phyloP scores from a whole-genome alignment of 139 green algal genomes.

The Limnomonas spitsbergensis region DNA sequence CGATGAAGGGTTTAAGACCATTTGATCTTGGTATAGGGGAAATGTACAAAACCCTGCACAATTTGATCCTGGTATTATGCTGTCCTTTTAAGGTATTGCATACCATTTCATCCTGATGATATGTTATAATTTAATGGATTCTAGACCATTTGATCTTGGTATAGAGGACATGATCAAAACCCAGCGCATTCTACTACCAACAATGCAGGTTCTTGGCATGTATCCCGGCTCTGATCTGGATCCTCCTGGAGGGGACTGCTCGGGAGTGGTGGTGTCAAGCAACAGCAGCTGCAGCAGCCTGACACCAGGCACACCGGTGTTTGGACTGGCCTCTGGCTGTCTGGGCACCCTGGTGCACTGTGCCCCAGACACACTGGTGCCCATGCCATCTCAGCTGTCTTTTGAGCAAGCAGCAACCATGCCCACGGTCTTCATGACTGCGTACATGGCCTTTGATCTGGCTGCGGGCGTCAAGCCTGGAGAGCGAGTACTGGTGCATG shows the following conservation, averaged over 20 bases:
- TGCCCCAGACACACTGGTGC: constrained; percentile 47
- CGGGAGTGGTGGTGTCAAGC: constrained; percentile 65
- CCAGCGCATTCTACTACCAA: too few relatives aligned
- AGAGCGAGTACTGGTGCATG: constrained; percentile 66
- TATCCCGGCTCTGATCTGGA: constrained; percentile 76
- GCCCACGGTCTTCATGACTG: constrained; percentile 82
- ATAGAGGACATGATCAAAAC: too few relatives aligned
- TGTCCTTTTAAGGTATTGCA: too few relatives aligned
- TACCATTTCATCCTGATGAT: too few relatives aligned
- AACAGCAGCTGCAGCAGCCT: constrained; percentile 12
- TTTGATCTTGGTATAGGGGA: too few relatives aligned
- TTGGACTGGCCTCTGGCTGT: constrained; percentile 75
- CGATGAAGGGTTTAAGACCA: too few relatives aligned
- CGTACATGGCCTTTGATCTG: constrained; percentile 53
- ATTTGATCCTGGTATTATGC: too few relatives aligned
- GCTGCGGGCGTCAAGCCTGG: constrained; percentile 24
- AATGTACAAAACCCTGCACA: too few relatives aligned
- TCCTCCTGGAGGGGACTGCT: constrained; percentile 70
- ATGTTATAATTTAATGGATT: too few relatives aligned
- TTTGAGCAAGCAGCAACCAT: constrained; percentile 72
- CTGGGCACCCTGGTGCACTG: constrained; percentile 63
- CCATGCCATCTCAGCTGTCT: constrained; percentile 54
- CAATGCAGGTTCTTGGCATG: constrained; percentile 69
- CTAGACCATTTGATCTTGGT: too few relatives aligned
- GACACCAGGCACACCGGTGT: constrained; percentile 62